Percentiles rank a stretch among this genome's conserved stretches.
phyloP scores from a whole-genome alignment of 176 grass and related monocot species.

The Calamus simplicifolius region DNA sequence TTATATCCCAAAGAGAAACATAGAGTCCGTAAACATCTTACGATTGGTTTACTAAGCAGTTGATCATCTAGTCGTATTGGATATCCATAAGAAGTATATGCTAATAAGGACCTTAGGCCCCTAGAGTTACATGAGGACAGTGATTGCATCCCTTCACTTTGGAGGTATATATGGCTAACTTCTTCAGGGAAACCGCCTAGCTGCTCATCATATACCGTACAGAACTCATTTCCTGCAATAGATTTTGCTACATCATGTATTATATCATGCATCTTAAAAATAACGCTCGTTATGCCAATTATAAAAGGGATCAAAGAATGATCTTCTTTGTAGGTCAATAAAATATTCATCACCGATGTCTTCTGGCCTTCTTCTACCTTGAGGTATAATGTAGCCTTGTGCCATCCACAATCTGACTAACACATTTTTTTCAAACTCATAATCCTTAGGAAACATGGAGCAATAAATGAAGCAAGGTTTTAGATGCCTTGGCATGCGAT shows the following conservation, averaged over 20 bases:
- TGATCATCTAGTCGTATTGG: fast-evolving
- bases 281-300: no score
- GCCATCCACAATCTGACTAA: constrained; percentile 43
- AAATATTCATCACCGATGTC: constrained; percentile 16
- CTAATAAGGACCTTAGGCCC: background rate
- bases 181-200: background rate
- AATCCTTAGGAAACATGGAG: constrained; percentile 28
- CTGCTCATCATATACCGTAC: background rate
- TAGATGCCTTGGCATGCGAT: constrained; percentile 14
- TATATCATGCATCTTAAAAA: constrained; percentile 37
- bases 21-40: background rate
- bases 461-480: constrained; percentile 39
- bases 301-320: constrained; percentile 9
- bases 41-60: no score
- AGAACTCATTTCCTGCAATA: constrained; percentile 7
- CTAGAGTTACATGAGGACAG: background rate
- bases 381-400: constrained; percentile 22
- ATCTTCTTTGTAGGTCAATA: constrained; percentile 31
- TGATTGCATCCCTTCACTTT: no score
- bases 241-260: constrained; percentile 37
- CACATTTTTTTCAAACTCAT: constrained; percentile 18
- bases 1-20: background rate
- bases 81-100: background rate
- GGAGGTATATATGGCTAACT: background rate
- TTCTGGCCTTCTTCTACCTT: constrained; percentile 11